Percentiles rank a stretch among this genome's conserved stretches.
These are phyloP conservation scores for Ascochyta pisi DNA, from an alignment of 2,329 filamentous ascomycete species.

Conservation along the genomic window DNA sequence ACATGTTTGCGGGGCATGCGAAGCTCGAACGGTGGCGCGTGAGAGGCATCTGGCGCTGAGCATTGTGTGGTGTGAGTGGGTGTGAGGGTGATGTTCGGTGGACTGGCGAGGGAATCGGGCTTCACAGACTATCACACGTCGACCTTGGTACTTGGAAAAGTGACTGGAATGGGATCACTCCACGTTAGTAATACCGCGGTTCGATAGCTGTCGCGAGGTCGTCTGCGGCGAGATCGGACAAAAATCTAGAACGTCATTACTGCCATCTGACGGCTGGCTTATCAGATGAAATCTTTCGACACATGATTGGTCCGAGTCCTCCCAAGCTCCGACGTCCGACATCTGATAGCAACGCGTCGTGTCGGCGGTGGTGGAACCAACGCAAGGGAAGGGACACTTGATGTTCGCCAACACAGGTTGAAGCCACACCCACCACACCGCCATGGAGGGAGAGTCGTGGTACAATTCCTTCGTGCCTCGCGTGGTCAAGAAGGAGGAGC, in stretches of 20 bases:
- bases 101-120: not conserved
- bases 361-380: constrained; percentile 1
- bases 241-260: constrained; percentile 30
- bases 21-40: constrained; percentile 37
- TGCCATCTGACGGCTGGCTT: constrained; percentile 5
- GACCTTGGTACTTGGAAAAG: not conserved
- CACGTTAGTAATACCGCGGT: constrained; percentile 14
- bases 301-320: constrained; percentile 2
- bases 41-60: constrained; percentile 40
- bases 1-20: constrained; percentile 33
- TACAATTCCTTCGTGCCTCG: constrained; percentile 75
- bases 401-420: constrained; percentile 6
- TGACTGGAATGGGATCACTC: not conserved
- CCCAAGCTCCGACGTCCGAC: constrained; percentile 11
- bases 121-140: not conserved
- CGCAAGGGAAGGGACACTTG: constrained; percentile 6
- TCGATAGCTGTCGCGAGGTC: constrained; percentile 17
- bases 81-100: not conserved
- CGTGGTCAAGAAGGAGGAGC: constrained; percentile 58
- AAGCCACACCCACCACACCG: constrained; percentile 13
- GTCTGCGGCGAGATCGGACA: constrained; percentile 10
- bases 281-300: constrained; percentile 8
- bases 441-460: constrained; percentile 80
- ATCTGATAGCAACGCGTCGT: constrained; percentile 12
- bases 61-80: constrained; percentile 32